Base-by-base conservation (phyloP, 345 rosid species). In the Pelargonium nanum region DNA sequence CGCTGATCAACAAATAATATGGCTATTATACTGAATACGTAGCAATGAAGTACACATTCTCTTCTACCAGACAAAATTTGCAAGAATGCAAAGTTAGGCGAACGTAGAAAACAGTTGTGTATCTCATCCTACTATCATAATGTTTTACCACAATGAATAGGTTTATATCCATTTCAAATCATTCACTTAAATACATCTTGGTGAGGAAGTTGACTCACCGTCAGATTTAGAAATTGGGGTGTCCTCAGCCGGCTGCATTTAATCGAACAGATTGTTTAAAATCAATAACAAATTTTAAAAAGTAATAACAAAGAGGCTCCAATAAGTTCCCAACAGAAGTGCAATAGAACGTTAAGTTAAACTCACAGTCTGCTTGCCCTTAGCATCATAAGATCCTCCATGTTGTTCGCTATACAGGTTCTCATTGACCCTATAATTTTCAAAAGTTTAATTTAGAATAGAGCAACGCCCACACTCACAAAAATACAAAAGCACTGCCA, bases 291-390 rank as follows among this genome's bases (percentile, higher is more conserved):
- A 28, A 2, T 28, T 17, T 2, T 12, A 40, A 40, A 40, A 53
- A 60, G 32, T 19, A 56, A 65, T 45, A 20, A 34, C 32, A 30
- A n/a, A 21, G 8, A n/a, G 55, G 54, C 23, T 51, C 45, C 62
- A 16, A 23, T 1, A 51, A 62, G 12, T 52, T 58, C 56, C 52
- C 23, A 22, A 19, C 19, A 52, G 10, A 53, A 26, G 51, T 51
- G 63, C 52, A 26, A 66, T 53, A 6, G 30, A 19, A 24, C 5
- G 28, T 24, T 52, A 53, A 56, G 45, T 50, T 54, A 15, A 40
- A 69, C 85, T 77, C 65, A 85, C 92, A 28, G 15, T 55, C 56
- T 59, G 70, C 68, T 71, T 78, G 40, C 76, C 75, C 19, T 56
- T 57, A 44, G 19, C 56, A 55, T 56, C 72, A 66, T 70, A 57